A percentile compares a stretch with the other conserved stretches of the same genome.
Conservation (phyloP, 805 yeast genomes). For the Blastobotrys americana region DNA sequence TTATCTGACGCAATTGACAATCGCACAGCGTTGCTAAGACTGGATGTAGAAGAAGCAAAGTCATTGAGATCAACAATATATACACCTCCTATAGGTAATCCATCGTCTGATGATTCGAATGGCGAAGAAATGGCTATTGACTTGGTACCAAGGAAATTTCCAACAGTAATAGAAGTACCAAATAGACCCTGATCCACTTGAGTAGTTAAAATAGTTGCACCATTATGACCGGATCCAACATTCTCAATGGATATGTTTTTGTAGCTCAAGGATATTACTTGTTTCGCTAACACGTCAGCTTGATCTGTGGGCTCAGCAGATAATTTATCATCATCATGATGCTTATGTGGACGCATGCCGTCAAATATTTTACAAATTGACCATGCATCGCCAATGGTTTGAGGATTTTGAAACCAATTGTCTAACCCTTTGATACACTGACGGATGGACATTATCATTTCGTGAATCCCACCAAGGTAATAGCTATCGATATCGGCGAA, state of each 20-base stretch:
- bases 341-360: constrained; percentile 21
- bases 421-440: constrained; percentile 35
- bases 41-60: not conserved
- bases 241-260: not conserved
- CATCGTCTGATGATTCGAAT: constrained; percentile 28
- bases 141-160: constrained; percentile 35
- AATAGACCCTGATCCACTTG: constrained; percentile 34
- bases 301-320: not conserved
- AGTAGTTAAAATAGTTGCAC: constrained; percentile 13
- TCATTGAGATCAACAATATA: constrained; percentile 13
- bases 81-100: constrained; percentile 17
- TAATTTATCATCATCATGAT: constrained; percentile 2
- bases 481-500: constrained; percentile 40
- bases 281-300: not conserved
- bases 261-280: not conserved
- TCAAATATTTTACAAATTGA: constrained; percentile 30
- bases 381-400: constrained; percentile 26
- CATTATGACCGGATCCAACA: not conserved
- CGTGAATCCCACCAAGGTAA: constrained; percentile 47
- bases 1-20: constrained; percentile 7
- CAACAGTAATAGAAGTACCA: constrained; percentile 40
- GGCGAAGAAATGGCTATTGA: constrained; percentile 49
- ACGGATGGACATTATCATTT: constrained; percentile 36
- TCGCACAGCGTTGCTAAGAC: not conserved
- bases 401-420: constrained; percentile 36